Evolutionary conservation across 352 stramenopile species (phyloP), one percentile per base, ranked within the genome.

Genomic region (Phytophthora cryptogea): DNA sequence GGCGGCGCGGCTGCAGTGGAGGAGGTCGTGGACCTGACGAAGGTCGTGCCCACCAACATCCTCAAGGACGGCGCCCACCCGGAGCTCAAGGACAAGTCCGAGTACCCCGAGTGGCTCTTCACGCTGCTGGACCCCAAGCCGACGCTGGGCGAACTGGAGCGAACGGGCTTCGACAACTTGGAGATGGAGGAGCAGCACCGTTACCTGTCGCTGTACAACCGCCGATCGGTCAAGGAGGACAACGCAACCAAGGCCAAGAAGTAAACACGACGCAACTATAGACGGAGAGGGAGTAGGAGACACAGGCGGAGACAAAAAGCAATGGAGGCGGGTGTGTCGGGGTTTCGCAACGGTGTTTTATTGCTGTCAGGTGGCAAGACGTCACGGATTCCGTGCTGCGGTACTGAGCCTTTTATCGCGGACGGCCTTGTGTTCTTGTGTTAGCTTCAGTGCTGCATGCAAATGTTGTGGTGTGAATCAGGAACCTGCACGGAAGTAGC

Each of bases 201-300:
- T 63, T 88, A 83, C 70, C 74, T 95, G 40, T 80, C 71, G 49
- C 78, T 95, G 36, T 68, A 74, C 47, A 93, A 93, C 65, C 82
- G 83, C 62, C 72, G 74, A 33, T 56, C 74, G 46, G 71, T 95
- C 39, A 93, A 93, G 73, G 63, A 50, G 37, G 89, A 75, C 59
- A 95, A 95, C 67, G 79, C 72, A 26, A 72, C 74, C 54, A 95
- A 93, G 78, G 83, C 85, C 47, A 94, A 94, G 79, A 94, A 94
- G 68, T 94, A 92, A 64, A 33, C 61, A 48, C 17, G 17, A 50
- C 40, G 60, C 23, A 59, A 54, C 8, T 31, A 20, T 41, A 57
- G 41, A 43, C 26, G 27, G 8, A 30, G 8, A 37, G 40, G 46
- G 11, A 27, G 32, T 28, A 20, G 32, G 37, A 54, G 53, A 41